Conservation (phyloP, 2,329 filamentous ascomycete genomes). For the Neoarthrinium moseri region DNA sequence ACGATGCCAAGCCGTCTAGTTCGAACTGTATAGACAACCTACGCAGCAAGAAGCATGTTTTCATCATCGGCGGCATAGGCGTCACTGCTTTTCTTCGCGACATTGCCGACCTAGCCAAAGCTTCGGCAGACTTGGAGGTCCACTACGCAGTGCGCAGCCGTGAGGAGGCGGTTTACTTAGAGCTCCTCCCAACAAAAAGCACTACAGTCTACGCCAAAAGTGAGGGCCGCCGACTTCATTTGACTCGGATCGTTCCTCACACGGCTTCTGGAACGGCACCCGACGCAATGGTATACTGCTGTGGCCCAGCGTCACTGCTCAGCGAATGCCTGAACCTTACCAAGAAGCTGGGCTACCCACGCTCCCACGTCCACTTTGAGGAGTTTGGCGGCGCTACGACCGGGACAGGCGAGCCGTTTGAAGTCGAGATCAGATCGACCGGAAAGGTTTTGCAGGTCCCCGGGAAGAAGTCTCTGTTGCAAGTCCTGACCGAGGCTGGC, state of each 20-base stretch:
- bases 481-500: constrained; percentile 29
- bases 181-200: constrained; percentile 17
- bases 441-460: constrained; percentile 24
- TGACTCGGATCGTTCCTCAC: constrained; percentile 36
- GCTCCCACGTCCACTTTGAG: constrained; percentile 24
- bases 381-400: constrained; percentile 24
- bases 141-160: constrained; percentile 28
- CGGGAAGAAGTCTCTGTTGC: constrained; percentile 26
- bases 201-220: constrained; percentile 25
- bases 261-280: no score
- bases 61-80: constrained; percentile 28
- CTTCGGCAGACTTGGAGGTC: constrained; percentile 19
- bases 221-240: constrained; percentile 21
- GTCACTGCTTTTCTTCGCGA: constrained; percentile 27
- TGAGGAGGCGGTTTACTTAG: constrained; percentile 25
- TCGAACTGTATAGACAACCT: constrained; percentile 5
- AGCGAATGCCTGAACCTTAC: constrained; percentile 18
- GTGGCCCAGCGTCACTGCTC: constrained; percentile 24
- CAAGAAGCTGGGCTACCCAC: constrained; percentile 20
- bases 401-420: constrained; percentile 28
- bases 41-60: constrained; percentile 22
- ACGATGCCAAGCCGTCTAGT: constrained; percentile 5
- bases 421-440: constrained; percentile 23
- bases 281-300: constrained; percentile 29
- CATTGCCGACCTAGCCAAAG: constrained; percentile 16